Base-by-base conservation (phyloP, 2,329 filamentous ascomycete species). In the Aschersonia sp. region DNA sequence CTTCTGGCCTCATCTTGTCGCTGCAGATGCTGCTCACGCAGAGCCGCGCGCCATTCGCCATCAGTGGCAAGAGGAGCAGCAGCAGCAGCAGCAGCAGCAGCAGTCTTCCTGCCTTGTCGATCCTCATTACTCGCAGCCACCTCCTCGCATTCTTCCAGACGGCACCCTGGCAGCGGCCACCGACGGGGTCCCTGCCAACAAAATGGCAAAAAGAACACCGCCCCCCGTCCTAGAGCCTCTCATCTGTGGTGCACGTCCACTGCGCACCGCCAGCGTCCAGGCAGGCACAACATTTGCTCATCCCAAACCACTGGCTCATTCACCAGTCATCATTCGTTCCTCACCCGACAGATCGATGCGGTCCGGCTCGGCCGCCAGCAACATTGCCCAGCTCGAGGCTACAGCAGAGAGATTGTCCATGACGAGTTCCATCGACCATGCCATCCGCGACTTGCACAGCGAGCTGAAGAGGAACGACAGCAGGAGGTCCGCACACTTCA, bases 391-490 rank as follows among this genome's bases (percentile, higher is more conserved):
- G 45, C 76, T 89, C 52, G 85, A 91, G 64, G 80, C 83, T 54
- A 82, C 80, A 9, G 85, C 85, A 45, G 84, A 89, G 64, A 75
- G 80, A 53, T 71, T 89, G 62, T 85, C 82, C 55, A 76, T 77
- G 68, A 82, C 80, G 49, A 85, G 81, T 52, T 86, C 85, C 52
- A 84, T 89, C 58, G 84, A 84, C 56, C 78, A 85, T 67, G 84
- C 85, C 55, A 89, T 89, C 56, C 77, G 83, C 50, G 78, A 83
- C 58, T 71, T 87, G 54, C 80, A 86, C 63, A 71, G 78, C 51
- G 80, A 85, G 63, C 69, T 85, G 59, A 86, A 85, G 65, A 74
- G 78, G 54, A 77, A 72, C 58, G 83, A 85, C 59, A 85, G 80
- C 59, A 73, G 77, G 51, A 73, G 75, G 50, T 83, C 80, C 2